phyloP scores from a whole-genome alignment of 2,329 filamentous ascomycete genomes.

The Nemania abortiva region DNA sequence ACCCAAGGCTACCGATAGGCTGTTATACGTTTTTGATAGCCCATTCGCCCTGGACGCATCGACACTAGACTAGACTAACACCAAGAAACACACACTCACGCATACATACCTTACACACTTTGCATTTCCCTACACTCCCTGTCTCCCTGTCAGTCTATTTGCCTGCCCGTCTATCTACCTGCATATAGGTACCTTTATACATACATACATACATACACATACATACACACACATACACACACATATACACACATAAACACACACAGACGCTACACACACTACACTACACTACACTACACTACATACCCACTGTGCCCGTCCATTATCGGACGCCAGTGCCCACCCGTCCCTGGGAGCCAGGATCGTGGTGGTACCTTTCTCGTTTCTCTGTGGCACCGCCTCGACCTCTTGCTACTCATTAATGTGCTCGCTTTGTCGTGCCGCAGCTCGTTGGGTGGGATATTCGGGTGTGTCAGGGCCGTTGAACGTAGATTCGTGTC shows the following conservation, averaged over 20 bases:
- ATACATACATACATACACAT: slow-evolving; percentile 1
- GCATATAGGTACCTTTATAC: slow-evolving; percentile 9
- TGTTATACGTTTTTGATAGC: slow-evolving; percentile 15
- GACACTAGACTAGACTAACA: slow-evolving; percentile 23
- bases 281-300: not conserved
- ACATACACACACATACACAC: slow-evolving; percentile 1
- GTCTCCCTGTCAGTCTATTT: not conserved
- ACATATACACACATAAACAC: not conserved
- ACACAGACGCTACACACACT: not conserved
- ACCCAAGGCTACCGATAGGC: slow-evolving; percentile 26
- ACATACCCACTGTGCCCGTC: slow-evolving; percentile 21
- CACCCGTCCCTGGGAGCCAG: slow-evolving; percentile 29
- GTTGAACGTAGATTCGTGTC: slow-evolving; percentile 42
- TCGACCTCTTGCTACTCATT: slow-evolving; percentile 32
- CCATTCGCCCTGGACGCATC: slow-evolving; percentile 3
- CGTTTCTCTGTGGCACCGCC: slow-evolving; percentile 32
- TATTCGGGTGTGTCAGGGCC: slow-evolving; percentile 43
- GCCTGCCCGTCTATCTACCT: slow-evolving; percentile 2
- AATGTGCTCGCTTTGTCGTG: slow-evolving; percentile 39
- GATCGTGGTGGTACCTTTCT: slow-evolving; percentile 25
- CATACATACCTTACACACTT: slow-evolving; percentile 22
- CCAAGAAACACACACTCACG: not conserved
- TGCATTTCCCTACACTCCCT: slow-evolving; percentile 8
- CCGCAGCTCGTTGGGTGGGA: slow-evolving; percentile 43
- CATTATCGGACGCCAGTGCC: slow-evolving; percentile 36